phyloP scores from a whole-genome alignment of 768 basidiomycete species.

The Tylopilus rubrobrunneus region DNA sequence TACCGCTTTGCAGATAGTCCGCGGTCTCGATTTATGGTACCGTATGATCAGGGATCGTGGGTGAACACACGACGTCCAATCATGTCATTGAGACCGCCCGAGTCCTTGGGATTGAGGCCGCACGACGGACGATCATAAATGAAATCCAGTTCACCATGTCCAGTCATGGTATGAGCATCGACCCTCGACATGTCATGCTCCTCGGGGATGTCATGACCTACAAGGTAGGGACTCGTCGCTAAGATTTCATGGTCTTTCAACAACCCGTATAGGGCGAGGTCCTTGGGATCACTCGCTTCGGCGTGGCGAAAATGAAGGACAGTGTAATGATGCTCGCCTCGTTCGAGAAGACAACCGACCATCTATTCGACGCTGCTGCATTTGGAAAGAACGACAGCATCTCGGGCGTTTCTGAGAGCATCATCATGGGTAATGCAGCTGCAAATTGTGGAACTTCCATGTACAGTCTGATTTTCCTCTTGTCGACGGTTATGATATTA shows the following conservation, averaged over 20 bases:
- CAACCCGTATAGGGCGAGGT: conserved; percentile 76
- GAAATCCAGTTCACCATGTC: conserved; percentile 98
- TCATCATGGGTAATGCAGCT: conserved; percentile 98
- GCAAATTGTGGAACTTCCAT: conserved; percentile 93
- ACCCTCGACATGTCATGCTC: conserved; percentile 97
- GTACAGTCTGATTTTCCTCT: conserved; percentile 41
- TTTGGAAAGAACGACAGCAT: conserved; percentile 95
- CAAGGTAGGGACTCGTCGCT: conserved; percentile 53
- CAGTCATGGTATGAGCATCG: conserved; percentile 96
- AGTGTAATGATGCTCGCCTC: conserved; percentile 98
- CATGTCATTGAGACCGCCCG: conserved; percentile 95
- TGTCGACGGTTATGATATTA: conserved; percentile 1
- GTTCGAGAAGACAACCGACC: conserved; percentile 99
- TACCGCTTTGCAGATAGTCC: neutral
- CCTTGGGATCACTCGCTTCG: conserved; percentile 96
- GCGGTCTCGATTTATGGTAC: neutral
- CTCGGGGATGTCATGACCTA: conserved; percentile 98
- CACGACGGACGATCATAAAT: conserved; percentile 89
- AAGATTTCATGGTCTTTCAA: neutral
- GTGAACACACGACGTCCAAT: conserved; percentile 89
- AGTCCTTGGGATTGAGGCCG: conserved; percentile 98
- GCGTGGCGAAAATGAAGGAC: conserved; percentile 99
- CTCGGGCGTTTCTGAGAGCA: conserved; percentile 97
- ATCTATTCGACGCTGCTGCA: conserved; percentile 95
- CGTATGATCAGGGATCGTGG: conserved; percentile 69